Conservation (phyloP, 2,329 filamentous ascomycete genomes). For the Pseudogymnoascus sp. region DNA sequence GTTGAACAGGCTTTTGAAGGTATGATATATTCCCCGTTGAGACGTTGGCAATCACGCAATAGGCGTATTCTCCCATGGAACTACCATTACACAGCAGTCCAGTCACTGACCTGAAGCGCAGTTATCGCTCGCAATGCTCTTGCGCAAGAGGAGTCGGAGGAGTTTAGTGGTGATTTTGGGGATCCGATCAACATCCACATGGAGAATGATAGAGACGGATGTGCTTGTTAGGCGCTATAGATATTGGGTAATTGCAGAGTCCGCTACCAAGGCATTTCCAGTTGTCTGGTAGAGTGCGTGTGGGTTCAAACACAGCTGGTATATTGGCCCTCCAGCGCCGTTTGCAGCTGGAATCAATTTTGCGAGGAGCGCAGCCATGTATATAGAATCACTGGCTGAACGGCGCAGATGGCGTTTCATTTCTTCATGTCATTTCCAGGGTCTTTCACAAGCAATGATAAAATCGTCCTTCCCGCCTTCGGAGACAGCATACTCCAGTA, state of each 20-base stretch:
- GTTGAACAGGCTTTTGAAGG: constrained; percentile 80
- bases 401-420: constrained; percentile 7
- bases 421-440: not conserved
- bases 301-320: constrained; percentile 14
- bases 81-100: not conserved
- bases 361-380: constrained; percentile 6
- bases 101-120: constrained; percentile 32
- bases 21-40: constrained; percentile 28
- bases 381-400: constrained; percentile 12
- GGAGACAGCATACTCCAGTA: not conserved
- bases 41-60: not conserved
- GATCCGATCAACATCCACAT: constrained; percentile 98
- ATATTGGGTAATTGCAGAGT: constrained; percentile 9
- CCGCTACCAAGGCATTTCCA: not conserved
- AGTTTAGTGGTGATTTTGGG: constrained; percentile 95
- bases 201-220: constrained; percentile 87
- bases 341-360: constrained; percentile 12
- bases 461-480: not conserved
- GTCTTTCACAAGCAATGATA: not conserved
- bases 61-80: constrained; percentile 14
- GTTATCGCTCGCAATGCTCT: constrained; percentile 95
- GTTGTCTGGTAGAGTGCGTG: not conserved
- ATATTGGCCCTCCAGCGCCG: constrained; percentile 12
- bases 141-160: constrained; percentile 93
- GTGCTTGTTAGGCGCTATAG: constrained; percentile 64